Percentiles rank a stretch among this genome's conserved stretches.
phyloP scores from a whole-genome alignment of 257 asterid species.

The Scutellaria barbata region DNA sequence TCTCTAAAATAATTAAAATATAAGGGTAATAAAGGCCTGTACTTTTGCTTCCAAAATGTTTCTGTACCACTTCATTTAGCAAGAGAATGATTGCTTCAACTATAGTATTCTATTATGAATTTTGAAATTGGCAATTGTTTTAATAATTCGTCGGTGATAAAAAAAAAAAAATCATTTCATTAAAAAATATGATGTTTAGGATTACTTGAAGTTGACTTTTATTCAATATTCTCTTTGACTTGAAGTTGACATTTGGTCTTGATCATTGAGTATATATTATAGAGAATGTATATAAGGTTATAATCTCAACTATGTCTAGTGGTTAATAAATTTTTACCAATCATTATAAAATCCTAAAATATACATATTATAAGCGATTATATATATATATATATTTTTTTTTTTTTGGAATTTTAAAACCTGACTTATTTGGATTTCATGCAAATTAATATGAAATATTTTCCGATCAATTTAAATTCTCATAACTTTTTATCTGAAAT shows the following conservation, averaged over 20 bases:
- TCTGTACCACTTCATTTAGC: constrained; percentile 38
- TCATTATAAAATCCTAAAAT: too few species aligned
- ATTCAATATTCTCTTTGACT: neutral
- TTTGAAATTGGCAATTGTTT: neutral
- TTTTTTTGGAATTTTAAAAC: too few species aligned
- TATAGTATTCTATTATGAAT: neutral
- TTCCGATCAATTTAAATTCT: too few species aligned
- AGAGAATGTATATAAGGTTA: neutral
- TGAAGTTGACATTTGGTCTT: neutral
- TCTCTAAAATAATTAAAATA: too few species aligned
- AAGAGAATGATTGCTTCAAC: constrained; percentile 20
- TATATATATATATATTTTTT: too few species aligned
- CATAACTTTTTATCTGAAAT: too few species aligned
- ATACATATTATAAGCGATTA: too few species aligned
- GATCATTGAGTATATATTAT: neutral
- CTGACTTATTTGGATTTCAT: too few species aligned
- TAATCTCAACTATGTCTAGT: too few species aligned
- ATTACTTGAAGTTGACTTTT: constrained; percentile 32
- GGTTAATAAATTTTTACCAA: too few species aligned
- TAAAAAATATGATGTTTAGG: neutral
- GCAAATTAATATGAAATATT: too few species aligned
- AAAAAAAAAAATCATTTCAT: neutral
- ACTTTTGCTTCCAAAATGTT: constrained; percentile 36
- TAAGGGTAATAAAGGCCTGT: constrained; percentile 26
- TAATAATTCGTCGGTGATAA: constrained; percentile 36